Evolutionary conservation across 805 yeast genomes (phyloP).

Genomic region (Nematodospora valgi): DNA sequence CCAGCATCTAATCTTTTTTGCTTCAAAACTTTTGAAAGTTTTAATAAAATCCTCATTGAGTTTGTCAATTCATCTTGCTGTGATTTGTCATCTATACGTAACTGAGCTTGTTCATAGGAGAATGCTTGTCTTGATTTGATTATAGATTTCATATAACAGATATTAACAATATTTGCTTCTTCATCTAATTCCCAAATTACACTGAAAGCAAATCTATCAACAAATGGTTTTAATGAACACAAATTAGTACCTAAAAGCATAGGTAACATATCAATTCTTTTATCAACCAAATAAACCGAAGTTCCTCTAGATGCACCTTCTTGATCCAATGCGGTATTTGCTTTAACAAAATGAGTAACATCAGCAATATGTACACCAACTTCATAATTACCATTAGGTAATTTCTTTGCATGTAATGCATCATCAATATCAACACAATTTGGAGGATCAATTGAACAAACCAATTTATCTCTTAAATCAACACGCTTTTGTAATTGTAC

Average conservation of each 20-base stretch:
- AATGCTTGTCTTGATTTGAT: conserved; percentile 92
- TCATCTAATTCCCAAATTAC: conserved; percentile 93
- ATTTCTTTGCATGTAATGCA: conserved; percentile 81
- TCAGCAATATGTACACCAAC: conserved; percentile 99
- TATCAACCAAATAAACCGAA: conserved; percentile 93
- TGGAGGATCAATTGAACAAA: conserved; percentile 97
- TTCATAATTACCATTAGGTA: conserved; percentile 93
- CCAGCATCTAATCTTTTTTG: conserved; percentile 89
- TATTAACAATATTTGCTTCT: conserved; percentile 78
- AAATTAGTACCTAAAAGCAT: conserved; percentile 90
- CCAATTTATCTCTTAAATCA: conserved; percentile 83
- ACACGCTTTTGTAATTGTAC: conserved; percentile 59
- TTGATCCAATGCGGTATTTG: conserved; percentile 85
- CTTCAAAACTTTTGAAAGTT: conserved; percentile 78
- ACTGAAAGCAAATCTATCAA: conserved; percentile 93
- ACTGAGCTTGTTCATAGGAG: conserved; percentile 90
- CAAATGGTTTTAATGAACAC: conserved; percentile 92
- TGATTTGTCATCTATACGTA: conserved; percentile 75
- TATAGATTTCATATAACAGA: conserved; percentile 79
- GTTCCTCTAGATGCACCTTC: conserved; percentile 99
- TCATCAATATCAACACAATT: conserved; percentile 97
- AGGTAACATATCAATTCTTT: conserved; percentile 98
- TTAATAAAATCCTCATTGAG: conserved; percentile 81
- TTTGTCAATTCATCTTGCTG: conserved; percentile 81
- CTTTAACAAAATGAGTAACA: conserved; percentile 94